These are phyloP conservation scores for Fusarium nelsonii DNA, from an alignment of 2,329 filamentous ascomycete genomes.

Conservation along the genomic window DNA sequence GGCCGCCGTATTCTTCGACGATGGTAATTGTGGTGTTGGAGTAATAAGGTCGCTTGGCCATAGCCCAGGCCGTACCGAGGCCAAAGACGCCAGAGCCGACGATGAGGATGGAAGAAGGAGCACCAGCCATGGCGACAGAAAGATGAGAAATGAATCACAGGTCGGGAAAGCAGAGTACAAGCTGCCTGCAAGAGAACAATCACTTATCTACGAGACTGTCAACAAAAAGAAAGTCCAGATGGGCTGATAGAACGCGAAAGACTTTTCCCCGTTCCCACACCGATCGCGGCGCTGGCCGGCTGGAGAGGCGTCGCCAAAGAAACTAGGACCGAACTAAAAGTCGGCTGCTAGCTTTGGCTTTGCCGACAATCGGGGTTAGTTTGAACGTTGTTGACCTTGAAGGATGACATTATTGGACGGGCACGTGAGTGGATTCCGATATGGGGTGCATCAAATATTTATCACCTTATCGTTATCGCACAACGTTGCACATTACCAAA, in stretches of 20 bases:
- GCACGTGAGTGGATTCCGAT: constrained; percentile 17
- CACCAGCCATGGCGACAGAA: constrained; percentile 47
- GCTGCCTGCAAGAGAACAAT: constrained; percentile 10
- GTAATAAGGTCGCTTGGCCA: constrained; percentile 72
- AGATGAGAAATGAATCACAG: constrained; percentile 13
- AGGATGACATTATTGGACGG: constrained; percentile 15
- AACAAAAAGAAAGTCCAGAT: constrained; percentile 26
- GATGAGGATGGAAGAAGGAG: constrained; percentile 70
- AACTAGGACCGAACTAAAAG: constrained; percentile 20
- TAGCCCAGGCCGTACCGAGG: constrained; percentile 72
- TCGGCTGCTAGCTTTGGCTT: constrained; percentile 28
- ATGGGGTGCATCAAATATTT: background rate
- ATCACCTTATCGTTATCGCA: constrained; percentile 1
- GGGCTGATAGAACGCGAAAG: constrained; percentile 33
- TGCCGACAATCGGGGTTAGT: constrained; percentile 43
- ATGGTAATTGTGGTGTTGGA: constrained; percentile 67
- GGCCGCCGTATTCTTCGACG: constrained; percentile 66
- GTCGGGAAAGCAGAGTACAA: constrained; percentile 14
- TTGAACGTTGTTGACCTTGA: constrained; percentile 4
- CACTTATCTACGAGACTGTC: constrained; percentile 31
- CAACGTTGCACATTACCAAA: background rate
- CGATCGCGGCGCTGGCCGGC: constrained; percentile 46
- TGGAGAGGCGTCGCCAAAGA: constrained; percentile 6
- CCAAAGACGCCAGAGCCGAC: constrained; percentile 77
- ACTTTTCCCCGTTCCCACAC: constrained; percentile 42